phyloP scores from a whole-genome alignment of 108 stramenopile species.

The Pseudonitzschia pungens region DNA sequence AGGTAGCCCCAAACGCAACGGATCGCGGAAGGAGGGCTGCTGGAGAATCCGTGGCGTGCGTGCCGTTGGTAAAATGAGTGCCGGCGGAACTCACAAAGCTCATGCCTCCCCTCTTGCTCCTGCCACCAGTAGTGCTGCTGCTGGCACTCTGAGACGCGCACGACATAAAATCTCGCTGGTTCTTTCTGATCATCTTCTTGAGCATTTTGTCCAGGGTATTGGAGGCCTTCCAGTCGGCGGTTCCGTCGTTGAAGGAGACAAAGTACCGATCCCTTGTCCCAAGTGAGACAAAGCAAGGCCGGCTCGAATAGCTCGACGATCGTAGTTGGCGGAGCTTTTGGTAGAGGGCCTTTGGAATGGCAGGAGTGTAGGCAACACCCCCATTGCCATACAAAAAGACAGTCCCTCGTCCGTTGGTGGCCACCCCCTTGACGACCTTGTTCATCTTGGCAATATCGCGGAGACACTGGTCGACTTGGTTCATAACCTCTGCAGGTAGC shows the following conservation, averaged over 20 bases:
- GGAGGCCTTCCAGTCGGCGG: constrained; percentile 61
- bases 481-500: constrained; percentile 46
- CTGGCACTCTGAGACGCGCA: not conserved
- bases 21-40: constrained; percentile 36
- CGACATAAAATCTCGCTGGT: not conserved
- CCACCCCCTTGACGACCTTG: constrained; percentile 57
- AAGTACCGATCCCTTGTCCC: constrained; percentile 71
- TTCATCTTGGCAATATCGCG: constrained; percentile 51
- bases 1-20: constrained; percentile 68
- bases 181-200: constrained; percentile 34
- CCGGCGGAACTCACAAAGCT: not conserved
- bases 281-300: constrained; percentile 65
- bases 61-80: not conserved
- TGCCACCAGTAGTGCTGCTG: not conserved
- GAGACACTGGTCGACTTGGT: constrained; percentile 59
- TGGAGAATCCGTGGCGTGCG: not conserved
- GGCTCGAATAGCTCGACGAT: constrained; percentile 26
- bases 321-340: constrained; percentile 50
- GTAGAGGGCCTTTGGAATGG: constrained; percentile 60
- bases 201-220: constrained; percentile 53
- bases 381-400: constrained; percentile 77
- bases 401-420: constrained; percentile 73
- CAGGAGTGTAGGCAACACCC: constrained; percentile 67
- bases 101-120: not conserved
- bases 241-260: constrained; percentile 65